phyloP scores from a whole-genome alignment of 2,329 filamentous ascomycete species.

The Fusarium pseudonygamai region DNA sequence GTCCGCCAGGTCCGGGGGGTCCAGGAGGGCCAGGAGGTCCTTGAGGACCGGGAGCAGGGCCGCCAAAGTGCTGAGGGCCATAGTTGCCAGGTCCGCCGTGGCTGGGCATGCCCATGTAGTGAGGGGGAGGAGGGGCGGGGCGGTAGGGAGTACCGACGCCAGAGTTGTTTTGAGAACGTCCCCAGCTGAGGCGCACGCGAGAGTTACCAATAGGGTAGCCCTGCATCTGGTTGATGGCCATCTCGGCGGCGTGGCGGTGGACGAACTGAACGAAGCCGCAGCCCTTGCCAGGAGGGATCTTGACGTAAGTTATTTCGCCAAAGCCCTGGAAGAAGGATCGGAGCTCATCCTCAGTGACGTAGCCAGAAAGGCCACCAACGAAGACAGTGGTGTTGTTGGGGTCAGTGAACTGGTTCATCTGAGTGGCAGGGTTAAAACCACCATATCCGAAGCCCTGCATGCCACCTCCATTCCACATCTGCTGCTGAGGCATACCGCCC shows the following conservation, averaged over 20 bases:
- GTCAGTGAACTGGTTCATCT: conserved; percentile 99
- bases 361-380: conserved; percentile 94
- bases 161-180: conserved; percentile 98
- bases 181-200: conserved; percentile 96
- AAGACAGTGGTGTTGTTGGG: conserved; percentile 99
- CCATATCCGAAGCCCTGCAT: conserved; percentile 51
- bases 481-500: conserved; percentile 57
- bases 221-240: conserved; percentile 99
- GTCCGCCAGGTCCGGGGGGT: conserved; percentile 50
- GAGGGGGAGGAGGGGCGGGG: conserved; percentile 77
- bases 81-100: conserved; percentile 56
- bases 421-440: conserved; percentile 59
- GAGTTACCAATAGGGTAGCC: conserved; percentile 99
- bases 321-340: conserved; percentile 99
- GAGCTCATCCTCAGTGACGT: conserved; percentile 99
- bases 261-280: conserved; percentile 99
- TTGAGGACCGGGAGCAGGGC: conserved; percentile 55
- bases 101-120: conserved; percentile 62
- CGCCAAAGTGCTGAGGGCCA: conserved; percentile 59
- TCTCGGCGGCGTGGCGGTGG: conserved; percentile 97
- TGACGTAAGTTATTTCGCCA: conserved; percentile 99
- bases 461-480: conserved; percentile 50
- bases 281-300: conserved; percentile 98
- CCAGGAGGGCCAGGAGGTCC: conserved; percentile 53
- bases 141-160: conserved; percentile 97